Evolutionary conservation across 108 stramenopile genomes (phyloP).

Genomic region (Fistulifera solaris): DNA sequence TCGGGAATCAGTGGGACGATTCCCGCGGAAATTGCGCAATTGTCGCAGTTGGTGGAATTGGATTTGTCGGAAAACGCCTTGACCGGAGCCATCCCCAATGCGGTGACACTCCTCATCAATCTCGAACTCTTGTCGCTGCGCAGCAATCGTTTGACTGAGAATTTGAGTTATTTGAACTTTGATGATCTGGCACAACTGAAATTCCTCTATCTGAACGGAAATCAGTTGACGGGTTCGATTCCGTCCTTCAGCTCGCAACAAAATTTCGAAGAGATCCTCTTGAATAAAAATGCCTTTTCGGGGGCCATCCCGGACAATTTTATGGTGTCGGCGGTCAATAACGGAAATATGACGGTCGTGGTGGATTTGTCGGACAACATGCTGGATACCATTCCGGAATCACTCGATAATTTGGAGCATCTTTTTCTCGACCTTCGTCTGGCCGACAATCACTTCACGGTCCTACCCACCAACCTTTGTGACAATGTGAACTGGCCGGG

Average conservation of each 20-base stretch:
- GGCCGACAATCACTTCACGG: conserved; percentile 49
- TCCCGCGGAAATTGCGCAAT: conserved; percentile 14
- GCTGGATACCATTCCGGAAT: conserved; percentile 28
- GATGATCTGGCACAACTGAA: conserved; percentile 39
- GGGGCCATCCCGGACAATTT: conserved; percentile 7
- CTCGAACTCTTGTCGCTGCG: conserved; percentile 8
- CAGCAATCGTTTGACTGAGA: conserved; percentile 28
- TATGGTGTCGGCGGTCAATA: not conserved
- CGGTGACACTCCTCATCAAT: conserved; percentile 1
- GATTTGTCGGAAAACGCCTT: conserved; percentile 37
- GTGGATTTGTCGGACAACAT: conserved; percentile 25
- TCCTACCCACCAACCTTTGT: conserved; percentile 44
- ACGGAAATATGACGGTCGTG: conserved; percentile 1
- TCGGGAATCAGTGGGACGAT: conserved; percentile 15
- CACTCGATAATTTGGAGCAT: conserved; percentile 24
- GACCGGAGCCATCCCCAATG: conserved; percentile 39
- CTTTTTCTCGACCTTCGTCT: conserved; percentile 50
- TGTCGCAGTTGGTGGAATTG: conserved; percentile 40
- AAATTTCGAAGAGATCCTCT: not conserved
- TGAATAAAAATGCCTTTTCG: conserved; percentile 2
- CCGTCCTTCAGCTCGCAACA: conserved; percentile 14
- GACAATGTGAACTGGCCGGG: conserved; percentile 33
- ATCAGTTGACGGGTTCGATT: conserved; percentile 27
- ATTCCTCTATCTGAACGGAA: conserved; percentile 36
- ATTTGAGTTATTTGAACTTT: conserved; percentile 33